Conservation (phyloP, 176 grass and related monocot genomes). For the Oryza coarctata region DNA sequence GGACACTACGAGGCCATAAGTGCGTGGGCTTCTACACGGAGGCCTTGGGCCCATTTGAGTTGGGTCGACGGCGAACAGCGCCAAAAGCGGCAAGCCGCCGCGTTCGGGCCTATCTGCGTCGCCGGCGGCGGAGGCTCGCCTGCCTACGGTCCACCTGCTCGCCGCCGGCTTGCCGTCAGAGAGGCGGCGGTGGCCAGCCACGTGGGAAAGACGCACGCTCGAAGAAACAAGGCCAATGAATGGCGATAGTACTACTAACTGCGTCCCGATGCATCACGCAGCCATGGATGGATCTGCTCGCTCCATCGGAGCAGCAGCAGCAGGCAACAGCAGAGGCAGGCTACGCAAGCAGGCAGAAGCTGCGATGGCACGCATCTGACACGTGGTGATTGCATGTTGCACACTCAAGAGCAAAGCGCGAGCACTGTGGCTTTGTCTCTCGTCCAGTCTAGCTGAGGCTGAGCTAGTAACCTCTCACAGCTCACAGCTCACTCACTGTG, state of each 20-base stretch:
- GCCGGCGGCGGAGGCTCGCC: no score
- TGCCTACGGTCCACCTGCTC: no score
- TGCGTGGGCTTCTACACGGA: neutral
- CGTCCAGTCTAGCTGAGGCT: conserved; percentile 4
- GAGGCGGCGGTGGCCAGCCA: no score
- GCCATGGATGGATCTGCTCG: neutral
- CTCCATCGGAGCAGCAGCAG: neutral
- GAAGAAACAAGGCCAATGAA: no score
- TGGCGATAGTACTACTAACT: no score
- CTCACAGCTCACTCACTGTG: neutral
- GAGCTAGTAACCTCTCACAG: no score
- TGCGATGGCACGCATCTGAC: conserved; percentile 20
- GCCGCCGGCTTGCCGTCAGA: no score
- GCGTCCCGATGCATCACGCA: no score
- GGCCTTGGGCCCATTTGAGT: neutral
- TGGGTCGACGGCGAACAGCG: neutral
- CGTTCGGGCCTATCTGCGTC: neutral
- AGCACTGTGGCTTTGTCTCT: neutral
- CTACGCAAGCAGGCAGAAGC: neutral
- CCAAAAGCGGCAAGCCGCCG: no score
- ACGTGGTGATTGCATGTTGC: conserved; percentile 37
- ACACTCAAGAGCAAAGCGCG: neutral
- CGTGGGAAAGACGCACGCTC: neutral
- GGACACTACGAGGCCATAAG: neutral
- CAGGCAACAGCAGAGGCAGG: neutral